These are phyloP conservation scores for Cystobasidium slooffiae DNA, from an alignment of 1,284 basidiomycete genomes.

Conservation along the genomic window DNA sequence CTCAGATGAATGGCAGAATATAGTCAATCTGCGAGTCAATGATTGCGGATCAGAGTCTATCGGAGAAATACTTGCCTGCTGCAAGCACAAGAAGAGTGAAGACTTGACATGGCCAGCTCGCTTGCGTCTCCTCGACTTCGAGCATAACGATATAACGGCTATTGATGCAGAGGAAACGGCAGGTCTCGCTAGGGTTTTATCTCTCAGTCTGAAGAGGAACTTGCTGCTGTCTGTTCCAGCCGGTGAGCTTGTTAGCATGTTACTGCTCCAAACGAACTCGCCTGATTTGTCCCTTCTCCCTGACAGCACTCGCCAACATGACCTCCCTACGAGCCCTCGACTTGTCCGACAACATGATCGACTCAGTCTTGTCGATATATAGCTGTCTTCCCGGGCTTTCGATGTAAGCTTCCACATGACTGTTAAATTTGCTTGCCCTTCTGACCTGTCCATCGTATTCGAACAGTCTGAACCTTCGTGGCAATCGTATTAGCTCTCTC, in stretches of 20 bases:
- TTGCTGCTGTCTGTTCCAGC: constrained; percentile 64
- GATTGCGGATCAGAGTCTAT: constrained; percentile 81
- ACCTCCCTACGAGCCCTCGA: constrained; percentile 83
- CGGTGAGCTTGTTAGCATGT: constrained; percentile 55
- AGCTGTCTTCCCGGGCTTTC: constrained; percentile 58
- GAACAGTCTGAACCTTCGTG: constrained; percentile 69
- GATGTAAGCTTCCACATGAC: constrained; percentile 4
- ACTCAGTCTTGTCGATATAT: constrained; percentile 87
- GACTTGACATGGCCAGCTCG: constrained; percentile 60
- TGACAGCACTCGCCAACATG: constrained; percentile 65
- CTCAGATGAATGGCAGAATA: constrained; percentile 77
- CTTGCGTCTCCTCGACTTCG: constrained; percentile 27
- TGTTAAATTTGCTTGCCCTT: no score
- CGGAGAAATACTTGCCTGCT: constrained; percentile 68
- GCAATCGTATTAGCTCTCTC: constrained; percentile 88
- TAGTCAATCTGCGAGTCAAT: constrained; percentile 72
- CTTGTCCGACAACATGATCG: constrained; percentile 92
- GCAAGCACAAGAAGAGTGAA: constrained; percentile 75
- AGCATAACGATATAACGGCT: constrained; percentile 37
- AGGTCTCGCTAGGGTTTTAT: constrained; percentile 53
- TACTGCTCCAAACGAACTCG: not conserved
- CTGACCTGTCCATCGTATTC: constrained; percentile 65
- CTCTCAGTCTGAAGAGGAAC: constrained; percentile 59
- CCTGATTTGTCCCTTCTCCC: not conserved
- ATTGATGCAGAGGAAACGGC: constrained; percentile 62